A percentile compares a stretch with the other conserved stretches of the same genome.
Evolutionary conservation across 2,329 filamentous ascomycete genomes (phyloP).

Genomic region (Alternaria sp.): DNA sequence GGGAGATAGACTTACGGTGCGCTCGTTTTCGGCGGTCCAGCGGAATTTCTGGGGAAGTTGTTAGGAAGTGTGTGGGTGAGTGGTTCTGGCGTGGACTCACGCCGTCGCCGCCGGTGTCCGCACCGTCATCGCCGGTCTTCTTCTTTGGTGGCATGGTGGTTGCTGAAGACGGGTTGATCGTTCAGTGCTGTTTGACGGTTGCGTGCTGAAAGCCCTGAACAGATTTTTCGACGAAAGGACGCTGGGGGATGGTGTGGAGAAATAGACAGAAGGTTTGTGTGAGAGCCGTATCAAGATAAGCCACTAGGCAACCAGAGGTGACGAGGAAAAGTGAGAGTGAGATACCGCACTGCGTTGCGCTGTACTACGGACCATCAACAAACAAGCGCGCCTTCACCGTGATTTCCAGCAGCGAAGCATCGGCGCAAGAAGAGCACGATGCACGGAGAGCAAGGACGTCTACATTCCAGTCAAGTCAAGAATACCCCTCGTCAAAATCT

Average conservation of each 20-base stretch:
- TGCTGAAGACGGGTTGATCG: too few relatives aligned
- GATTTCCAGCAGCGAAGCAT: background rate
- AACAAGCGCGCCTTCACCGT: background rate
- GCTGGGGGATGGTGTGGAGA: too few relatives aligned
- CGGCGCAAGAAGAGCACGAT: background rate
- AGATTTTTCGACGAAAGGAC: too few relatives aligned
- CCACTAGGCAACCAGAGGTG: background rate
- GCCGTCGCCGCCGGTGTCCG: background rate
- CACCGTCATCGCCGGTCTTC: background rate
- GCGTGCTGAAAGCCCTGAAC: too few relatives aligned
- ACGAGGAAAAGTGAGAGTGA: background rate
- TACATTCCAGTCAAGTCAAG: background rate
- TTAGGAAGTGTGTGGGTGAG: background rate
- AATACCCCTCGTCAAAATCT: background rate
- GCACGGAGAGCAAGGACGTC: fast-evolving
- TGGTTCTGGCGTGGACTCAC: background rate
- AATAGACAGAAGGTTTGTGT: too few relatives aligned
- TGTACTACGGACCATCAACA: too few relatives aligned
- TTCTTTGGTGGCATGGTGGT: background rate
- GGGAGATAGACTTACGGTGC: background rate
- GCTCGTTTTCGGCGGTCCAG: background rate
- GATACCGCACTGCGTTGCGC: background rate
- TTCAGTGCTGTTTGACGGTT: too few relatives aligned
- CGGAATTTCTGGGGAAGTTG: background rate
- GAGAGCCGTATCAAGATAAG: background rate